A percentile compares a stretch with the other conserved stretches of the same genome.
These are phyloP conservation scores for Millerozyma miso DNA, from an alignment of 805 yeast genomes.

Conservation along the genomic window DNA sequence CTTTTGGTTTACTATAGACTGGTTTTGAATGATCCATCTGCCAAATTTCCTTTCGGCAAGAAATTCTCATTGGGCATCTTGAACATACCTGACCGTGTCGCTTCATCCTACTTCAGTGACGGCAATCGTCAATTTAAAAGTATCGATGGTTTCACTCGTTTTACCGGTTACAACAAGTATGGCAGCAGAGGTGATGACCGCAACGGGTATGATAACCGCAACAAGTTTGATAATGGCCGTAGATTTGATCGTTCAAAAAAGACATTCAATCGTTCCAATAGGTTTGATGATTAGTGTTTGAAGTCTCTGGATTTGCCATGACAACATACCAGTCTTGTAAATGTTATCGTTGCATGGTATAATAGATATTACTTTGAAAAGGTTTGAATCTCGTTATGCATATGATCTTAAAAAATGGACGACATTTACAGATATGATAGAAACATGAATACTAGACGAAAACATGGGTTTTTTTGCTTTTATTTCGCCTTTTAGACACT, in stretches of 20 bases:
- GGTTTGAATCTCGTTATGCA: too few species aligned
- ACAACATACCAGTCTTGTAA: too few species aligned
- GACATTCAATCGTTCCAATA: background rate
- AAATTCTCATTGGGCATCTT: slow-evolving; percentile 16
- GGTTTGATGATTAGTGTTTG: background rate
- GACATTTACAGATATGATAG: too few species aligned
- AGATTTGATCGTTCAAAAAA: background rate
- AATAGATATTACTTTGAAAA: too few species aligned
- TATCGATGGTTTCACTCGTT: background rate
- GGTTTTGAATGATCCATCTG: slow-evolving; percentile 15
- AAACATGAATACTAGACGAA: too few species aligned
- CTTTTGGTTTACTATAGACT: slow-evolving; percentile 20
- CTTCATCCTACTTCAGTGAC: background rate
- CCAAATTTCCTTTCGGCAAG: slow-evolving; percentile 15
- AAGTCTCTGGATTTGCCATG: too few species aligned
- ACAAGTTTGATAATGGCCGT: background rate
- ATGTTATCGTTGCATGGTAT: too few species aligned
- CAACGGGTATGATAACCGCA: background rate
- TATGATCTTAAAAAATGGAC: too few species aligned
- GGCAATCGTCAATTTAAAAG: background rate
- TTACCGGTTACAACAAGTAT: background rate
- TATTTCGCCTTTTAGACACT: background rate
- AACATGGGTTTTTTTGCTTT: too few species aligned
- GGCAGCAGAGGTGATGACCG: background rate
- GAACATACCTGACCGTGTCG: slow-evolving; percentile 14